Conservation (phyloP, 495 filamentous ascomycete species). For the Podospora pseudopauciseta region DNA sequence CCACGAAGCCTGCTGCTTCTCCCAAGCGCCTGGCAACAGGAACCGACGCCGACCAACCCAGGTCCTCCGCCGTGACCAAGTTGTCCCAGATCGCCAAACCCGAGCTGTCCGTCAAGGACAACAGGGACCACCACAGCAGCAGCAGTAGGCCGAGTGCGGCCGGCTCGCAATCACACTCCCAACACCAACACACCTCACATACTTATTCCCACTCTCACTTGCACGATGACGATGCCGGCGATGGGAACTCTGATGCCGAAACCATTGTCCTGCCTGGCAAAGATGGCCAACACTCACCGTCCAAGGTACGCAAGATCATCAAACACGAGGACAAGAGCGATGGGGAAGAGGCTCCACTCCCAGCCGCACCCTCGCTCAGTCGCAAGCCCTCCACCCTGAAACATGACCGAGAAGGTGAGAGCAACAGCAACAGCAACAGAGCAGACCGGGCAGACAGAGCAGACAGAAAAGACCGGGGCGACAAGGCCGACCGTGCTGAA, state of each 20-base stretch:
- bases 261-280: conserved; percentile 75
- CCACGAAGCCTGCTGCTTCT: conserved; percentile 51
- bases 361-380: conserved; percentile 23
- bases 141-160: conserved; percentile 20
- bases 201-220: conserved; percentile 22
- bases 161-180: conserved; percentile 1
- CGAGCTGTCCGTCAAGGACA: conserved; percentile 27
- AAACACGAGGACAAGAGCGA: conserved; percentile 66
- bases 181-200: no score
- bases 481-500: conserved; percentile 32
- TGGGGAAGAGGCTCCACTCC: conserved; percentile 39
- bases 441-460: conserved; percentile 21
- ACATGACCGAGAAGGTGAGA: conserved; percentile 27
- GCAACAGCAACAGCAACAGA: conserved; percentile 11
- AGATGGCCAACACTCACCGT: conserved; percentile 59
- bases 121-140: neutral
- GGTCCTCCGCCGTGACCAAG: conserved; percentile 38
- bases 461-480: conserved; percentile 26
- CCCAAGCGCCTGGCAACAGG: conserved; percentile 39
- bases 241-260: conserved; percentile 74
- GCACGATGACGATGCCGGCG: conserved; percentile 39
- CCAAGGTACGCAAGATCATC: conserved; percentile 65
- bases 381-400: conserved; percentile 37
- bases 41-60: conserved; percentile 39
- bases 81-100: conserved; percentile 24